Evolutionary conservation across 179 eudicot species (phyloP).

Genomic region (Silene noctiflora): DNA sequence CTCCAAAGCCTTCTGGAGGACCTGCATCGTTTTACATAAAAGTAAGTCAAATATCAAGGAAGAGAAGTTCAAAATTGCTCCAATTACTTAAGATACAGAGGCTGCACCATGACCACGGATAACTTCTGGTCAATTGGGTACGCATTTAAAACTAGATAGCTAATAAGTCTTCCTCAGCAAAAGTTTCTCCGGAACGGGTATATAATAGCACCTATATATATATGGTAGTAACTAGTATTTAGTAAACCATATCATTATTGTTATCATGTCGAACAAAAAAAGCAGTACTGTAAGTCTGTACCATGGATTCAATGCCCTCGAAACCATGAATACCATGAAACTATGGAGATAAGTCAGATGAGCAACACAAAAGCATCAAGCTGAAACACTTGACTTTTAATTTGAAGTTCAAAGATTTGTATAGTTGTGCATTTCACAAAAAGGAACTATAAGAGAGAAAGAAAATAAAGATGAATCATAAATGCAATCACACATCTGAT

Average conservation of each 20-base stretch:
- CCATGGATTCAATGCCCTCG: no score
- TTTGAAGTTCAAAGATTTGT: no score
- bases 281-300: no score
- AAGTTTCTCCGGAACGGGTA: neutral
- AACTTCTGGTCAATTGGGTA: neutral
- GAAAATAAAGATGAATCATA: no score
- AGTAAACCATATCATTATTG: neutral
- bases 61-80: neutral
- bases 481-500: no score
- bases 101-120: neutral
- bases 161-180: neutral
- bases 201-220: neutral
- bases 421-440: no score
- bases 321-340: no score
- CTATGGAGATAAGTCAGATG: no score
- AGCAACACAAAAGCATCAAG: no score
- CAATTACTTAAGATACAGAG: neutral
- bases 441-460: no score
- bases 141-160: neutral
- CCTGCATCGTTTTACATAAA: slow-evolving; percentile 41
- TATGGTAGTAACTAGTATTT: neutral
- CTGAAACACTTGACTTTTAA: no score
- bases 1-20: slow-evolving; percentile 83
- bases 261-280: neutral
- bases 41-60: neutral